Percentiles rank a stretch among this genome's conserved stretches.
phyloP scores from a whole-genome alignment of 208 protist species.

The Plasmodiophora brassicae region DNA sequence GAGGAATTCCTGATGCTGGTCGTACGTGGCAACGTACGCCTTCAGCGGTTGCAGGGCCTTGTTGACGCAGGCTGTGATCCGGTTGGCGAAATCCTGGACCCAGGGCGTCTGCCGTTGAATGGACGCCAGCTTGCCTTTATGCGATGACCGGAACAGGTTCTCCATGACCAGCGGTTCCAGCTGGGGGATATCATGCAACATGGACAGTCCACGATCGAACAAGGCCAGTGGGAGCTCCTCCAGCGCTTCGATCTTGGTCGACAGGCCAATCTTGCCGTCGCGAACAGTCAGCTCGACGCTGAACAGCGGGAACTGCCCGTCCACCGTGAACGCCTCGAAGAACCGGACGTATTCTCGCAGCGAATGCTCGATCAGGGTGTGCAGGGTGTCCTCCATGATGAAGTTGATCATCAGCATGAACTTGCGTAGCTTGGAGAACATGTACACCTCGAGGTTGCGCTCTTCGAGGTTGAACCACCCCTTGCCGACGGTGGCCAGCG shows the following conservation, averaged over 20 bases:
- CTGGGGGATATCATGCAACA: conserved; percentile 39
- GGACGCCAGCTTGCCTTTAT: conserved; percentile 22
- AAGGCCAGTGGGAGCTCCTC: conserved; percentile 9
- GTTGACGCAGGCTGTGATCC: neutral
- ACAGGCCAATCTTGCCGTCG: conserved; percentile 28
- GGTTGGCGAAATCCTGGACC: neutral
- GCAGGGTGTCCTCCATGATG: conserved; percentile 38
- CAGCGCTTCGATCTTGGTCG: neutral
- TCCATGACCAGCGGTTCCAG: conserved; percentile 36
- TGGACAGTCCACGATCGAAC: conserved; percentile 2
- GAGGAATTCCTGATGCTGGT: neutral
- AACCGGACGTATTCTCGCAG: conserved; percentile 2
- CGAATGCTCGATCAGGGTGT: conserved; percentile 11
- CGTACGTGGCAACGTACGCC: neutral
- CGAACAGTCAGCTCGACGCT: neutral
- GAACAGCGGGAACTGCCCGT: conserved; percentile 32
- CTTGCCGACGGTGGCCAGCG: conserved; percentile 37
- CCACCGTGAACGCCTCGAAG: neutral
- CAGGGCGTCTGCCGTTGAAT: neutral
- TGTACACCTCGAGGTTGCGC: conserved; percentile 46
- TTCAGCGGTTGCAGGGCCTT: neutral
- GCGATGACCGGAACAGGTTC: neutral
- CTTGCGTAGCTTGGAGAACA: conserved; percentile 47
- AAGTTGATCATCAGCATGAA: conserved; percentile 9
- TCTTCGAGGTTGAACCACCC: conserved; percentile 51